Percentiles rank a stretch among this genome's conserved stretches.
Conservation (phyloP, 2,329 filamentous ascomycete genomes). For the Pseudogymnoascus sp. region DNA sequence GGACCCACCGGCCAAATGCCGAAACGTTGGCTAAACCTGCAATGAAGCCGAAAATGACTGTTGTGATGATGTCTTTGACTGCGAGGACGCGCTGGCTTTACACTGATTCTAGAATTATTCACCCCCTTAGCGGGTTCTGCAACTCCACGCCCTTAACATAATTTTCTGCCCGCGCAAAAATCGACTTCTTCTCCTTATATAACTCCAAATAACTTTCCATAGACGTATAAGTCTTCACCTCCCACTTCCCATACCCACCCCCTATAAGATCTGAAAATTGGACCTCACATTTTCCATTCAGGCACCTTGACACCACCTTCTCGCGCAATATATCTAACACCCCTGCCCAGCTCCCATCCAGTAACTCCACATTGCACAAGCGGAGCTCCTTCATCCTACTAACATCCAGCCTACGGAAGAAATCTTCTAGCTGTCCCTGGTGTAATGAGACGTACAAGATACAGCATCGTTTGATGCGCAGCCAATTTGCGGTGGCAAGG, state of each 20-base stretch:
- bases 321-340: background rate
- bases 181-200: too few species aligned
- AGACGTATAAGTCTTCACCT: too few species aligned
- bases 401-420: background rate
- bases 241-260: background rate
- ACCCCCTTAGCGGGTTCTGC: too few species aligned
- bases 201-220: too few species aligned
- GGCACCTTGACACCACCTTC: background rate
- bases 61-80: too few species aligned
- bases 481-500: background rate
- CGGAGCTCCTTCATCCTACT: background rate
- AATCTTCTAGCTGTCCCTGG: background rate
- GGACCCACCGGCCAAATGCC: too few species aligned
- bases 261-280: background rate
- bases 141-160: too few species aligned
- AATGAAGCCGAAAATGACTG: too few species aligned
- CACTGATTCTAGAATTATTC: too few species aligned
- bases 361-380: background rate
- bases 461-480: background rate
- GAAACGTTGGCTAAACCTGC: too few species aligned
- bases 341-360: background rate
- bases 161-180: too few species aligned
- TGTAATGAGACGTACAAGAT: background rate
- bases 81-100: too few species aligned
- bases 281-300: background rate